A percentile compares a stretch with the other conserved stretches of the same genome.
Evolutionary conservation across 768 basidiomycete species (phyloP).

Genomic region (Rhodotorula babjevae): DNA sequence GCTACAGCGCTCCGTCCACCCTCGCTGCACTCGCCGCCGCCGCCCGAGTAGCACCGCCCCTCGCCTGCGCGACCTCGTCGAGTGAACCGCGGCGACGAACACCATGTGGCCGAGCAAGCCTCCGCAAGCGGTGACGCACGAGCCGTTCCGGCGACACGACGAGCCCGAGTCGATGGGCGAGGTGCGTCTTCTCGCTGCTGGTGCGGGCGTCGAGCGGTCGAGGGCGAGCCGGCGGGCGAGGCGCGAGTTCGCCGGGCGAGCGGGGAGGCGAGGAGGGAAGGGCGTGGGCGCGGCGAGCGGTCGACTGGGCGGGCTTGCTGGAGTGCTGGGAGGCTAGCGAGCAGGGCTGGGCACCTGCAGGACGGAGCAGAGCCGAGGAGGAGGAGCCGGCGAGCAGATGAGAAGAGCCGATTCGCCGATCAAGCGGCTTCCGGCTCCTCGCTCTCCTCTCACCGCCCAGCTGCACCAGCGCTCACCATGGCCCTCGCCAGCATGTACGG

Average conservation of each 20-base stretch:
- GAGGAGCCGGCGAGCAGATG: not conserved
- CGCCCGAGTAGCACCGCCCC: too few species aligned
- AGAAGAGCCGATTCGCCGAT: too few species aligned
- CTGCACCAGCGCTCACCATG: too few species aligned
- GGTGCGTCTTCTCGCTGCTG: not conserved
- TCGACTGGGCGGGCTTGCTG: not conserved
- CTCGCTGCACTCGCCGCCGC: too few species aligned
- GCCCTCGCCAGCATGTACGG: too few species aligned
- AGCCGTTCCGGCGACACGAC: slow-evolving; percentile 23
- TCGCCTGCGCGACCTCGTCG: too few species aligned
- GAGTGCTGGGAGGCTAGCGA: not conserved
- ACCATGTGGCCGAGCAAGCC: slow-evolving; percentile 21
- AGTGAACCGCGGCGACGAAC: not conserved
- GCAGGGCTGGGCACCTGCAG: too few species aligned
- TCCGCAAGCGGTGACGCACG: slow-evolving; percentile 4
- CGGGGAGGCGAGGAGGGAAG: not conserved
- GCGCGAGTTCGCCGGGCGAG: not conserved
- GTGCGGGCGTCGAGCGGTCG: not conserved
- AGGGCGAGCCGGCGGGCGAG: not conserved
- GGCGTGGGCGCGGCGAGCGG: not conserved
- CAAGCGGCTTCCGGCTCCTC: too few species aligned
- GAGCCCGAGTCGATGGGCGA: slow-evolving; percentile 31
- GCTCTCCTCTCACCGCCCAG: too few species aligned
- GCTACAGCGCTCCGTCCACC: too few species aligned
- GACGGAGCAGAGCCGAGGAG: not conserved